phyloP scores from a whole-genome alignment of 225 moss, liverwort and hornwort genomes.

The Marchantia paleacea region DNA sequence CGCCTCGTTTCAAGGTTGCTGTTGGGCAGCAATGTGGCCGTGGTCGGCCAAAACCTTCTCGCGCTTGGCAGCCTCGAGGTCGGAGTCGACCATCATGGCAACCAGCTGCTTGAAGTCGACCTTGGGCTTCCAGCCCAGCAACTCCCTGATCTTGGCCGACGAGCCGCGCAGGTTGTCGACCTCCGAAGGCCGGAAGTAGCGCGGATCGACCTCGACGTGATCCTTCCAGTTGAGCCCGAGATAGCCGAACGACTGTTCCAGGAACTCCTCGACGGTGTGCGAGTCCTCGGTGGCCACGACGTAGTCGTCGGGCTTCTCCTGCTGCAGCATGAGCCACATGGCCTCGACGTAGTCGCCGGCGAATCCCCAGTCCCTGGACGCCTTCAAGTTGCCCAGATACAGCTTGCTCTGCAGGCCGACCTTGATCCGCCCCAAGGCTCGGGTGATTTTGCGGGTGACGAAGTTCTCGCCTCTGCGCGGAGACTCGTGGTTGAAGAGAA shows the following conservation, averaged over 20 bases:
- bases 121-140: constrained; percentile 53
- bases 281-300: constrained; percentile 81
- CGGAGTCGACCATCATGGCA: constrained; percentile 75
- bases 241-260: constrained; percentile 66
- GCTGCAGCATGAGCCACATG: constrained; percentile 93
- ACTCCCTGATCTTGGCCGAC: constrained; percentile 50
- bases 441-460: constrained; percentile 83
- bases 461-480: constrained; percentile 92
- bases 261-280: constrained; percentile 78
- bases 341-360: constrained; percentile 83
- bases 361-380: constrained; percentile 96
- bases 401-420: constrained; percentile 92
- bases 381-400: constrained; percentile 80
- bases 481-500: constrained; percentile 93
- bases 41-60: constrained; percentile 78
- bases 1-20: constrained; percentile 54
- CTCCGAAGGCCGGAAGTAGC: constrained; percentile 81
- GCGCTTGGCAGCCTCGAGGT: constrained; percentile 65
- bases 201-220: constrained; percentile 74
- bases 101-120: constrained; percentile 70
- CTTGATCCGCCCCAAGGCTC: constrained; percentile 85
- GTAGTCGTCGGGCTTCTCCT: constrained; percentile 64
- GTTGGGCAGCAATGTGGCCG: constrained; percentile 62
- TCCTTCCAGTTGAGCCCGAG: constrained; percentile 75
- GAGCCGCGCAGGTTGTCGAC: constrained; percentile 71